phyloP scores from a whole-genome alignment of 768 basidiomycete species.

The Arthromyces matolae region DNA sequence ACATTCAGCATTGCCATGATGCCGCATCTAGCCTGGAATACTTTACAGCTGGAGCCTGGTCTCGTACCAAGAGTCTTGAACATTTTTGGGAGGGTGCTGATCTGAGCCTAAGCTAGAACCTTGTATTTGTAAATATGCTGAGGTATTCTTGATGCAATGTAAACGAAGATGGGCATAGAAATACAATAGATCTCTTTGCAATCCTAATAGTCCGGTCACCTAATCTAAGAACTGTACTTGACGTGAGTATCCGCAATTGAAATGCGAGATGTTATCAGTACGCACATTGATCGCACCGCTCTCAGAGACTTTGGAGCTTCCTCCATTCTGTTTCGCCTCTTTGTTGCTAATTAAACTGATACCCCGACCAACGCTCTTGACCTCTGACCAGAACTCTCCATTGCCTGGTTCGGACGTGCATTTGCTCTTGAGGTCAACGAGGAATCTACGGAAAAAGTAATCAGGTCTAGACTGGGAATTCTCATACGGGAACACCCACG shows the following conservation, averaged over 20 bases:
- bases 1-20: too few relatives aligned
- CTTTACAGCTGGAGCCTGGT: too few relatives aligned
- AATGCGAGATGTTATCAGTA: too few relatives aligned
- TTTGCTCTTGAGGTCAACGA: slow-evolving; percentile 52
- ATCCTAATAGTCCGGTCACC: neutral
- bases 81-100: too few relatives aligned
- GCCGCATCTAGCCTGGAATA: too few relatives aligned
- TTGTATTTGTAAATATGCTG: neutral
- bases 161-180: neutral
- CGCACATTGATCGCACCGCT: slow-evolving; percentile 51
- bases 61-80: too few relatives aligned
- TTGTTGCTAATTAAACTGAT: slow-evolving; percentile 59
- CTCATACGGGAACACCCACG: slow-evolving; percentile 34
- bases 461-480: neutral
- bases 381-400: slow-evolving; percentile 59
- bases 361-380: slow-evolving; percentile 45
- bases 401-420: slow-evolving; percentile 60
- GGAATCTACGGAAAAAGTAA: slow-evolving; percentile 43
- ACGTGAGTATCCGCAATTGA: too few relatives aligned
- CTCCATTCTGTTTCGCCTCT: slow-evolving; percentile 61
- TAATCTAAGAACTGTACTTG: slow-evolving; percentile 3
- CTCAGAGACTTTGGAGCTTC: slow-evolving; percentile 54
- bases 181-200: too few relatives aligned
- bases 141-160: neutral
- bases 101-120: too few relatives aligned